A percentile compares a stretch with the other conserved stretches of the same genome.
phyloP scores from a whole-genome alignment of 1,139 yeast genomes.

The Magnusiomyces suaveolens region DNA sequence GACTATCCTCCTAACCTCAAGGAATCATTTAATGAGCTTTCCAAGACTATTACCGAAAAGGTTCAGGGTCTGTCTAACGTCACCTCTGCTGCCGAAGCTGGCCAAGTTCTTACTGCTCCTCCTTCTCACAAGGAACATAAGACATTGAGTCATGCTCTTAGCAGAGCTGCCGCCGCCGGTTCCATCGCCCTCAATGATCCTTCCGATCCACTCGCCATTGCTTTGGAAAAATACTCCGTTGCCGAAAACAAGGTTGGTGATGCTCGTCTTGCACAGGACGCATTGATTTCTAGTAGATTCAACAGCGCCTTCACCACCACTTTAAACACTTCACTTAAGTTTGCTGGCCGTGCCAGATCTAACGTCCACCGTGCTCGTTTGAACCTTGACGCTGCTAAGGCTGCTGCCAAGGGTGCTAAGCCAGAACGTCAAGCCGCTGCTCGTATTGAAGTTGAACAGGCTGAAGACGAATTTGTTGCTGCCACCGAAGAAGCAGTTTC shows the following conservation, averaged over 20 bases:
- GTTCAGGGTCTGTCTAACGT: conserved; percentile 66
- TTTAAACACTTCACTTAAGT: conserved; percentile 52
- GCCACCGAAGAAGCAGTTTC: conserved; percentile 84
- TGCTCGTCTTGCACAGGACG: conserved; percentile 77
- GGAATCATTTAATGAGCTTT: conserved; percentile 67
- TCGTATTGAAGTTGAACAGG: conserved; percentile 68
- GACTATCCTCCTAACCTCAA: conserved; percentile 72
- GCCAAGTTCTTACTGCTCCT: conserved; percentile 54
- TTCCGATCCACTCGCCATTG: conserved; percentile 39
- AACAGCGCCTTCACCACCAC: conserved; percentile 60
- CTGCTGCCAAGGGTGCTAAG: conserved; percentile 55
- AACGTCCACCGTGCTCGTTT: conserved; percentile 72
- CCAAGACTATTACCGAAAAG: conserved; percentile 56
- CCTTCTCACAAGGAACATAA: conserved; percentile 61
- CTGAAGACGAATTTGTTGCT: conserved; percentile 85
- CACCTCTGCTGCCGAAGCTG: conserved; percentile 74
- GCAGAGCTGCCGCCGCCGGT: conserved; percentile 59
- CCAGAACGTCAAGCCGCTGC: conserved; percentile 70
- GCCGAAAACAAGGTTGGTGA: conserved; percentile 66
- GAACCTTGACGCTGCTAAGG: conserved; percentile 71
- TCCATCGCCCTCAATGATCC: conserved; percentile 37
- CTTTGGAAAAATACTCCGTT: conserved; percentile 43
- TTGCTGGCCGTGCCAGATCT: conserved; percentile 62
- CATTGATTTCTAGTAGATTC: conserved; percentile 57
- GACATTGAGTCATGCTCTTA: conserved; percentile 75